Evolutionary conservation across 2,329 filamentous ascomycete species (phyloP), one percentile per base, ranked within the genome.

Genomic region (Apiospora aurea): DNA sequence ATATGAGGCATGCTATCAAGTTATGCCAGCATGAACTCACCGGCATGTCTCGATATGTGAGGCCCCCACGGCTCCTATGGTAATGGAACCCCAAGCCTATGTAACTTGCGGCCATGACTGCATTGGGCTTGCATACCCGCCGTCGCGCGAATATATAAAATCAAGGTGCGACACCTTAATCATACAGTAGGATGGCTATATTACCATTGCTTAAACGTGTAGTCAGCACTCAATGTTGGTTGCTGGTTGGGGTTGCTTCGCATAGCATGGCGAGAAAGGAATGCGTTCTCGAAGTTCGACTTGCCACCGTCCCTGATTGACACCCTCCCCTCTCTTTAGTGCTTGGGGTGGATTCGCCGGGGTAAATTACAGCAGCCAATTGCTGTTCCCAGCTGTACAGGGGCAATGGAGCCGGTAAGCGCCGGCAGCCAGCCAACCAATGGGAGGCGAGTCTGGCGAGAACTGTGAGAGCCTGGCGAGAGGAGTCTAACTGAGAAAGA

Each of bases 141-240:
- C 13, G 57, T 34, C 29, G 57, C 29, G 34, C 57, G 57, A 41
- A 64, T 38, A 64, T 34, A 41, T 38, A n/a, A 6, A 38, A 38
- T 64, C 18, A 41, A 64, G 34, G 34, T 34, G 34, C 18, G 34
- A 21, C 29, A 64, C 57, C 41, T 41, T 64, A 41, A 34, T 64
- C 8, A 8, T 41, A 29, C 38, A 41, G 34, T 41, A 41, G 57
- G 34, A n/a, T n/a, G 57, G 57, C 13, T 41, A 64, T 64, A 64
- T 41, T 64, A 64, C 57, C 57, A 64, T 64, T 64, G 34, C 10
- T 64, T 64, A 34, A n/a, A 21, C 21, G 57, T 64, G 34, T 64
- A n/a, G 57, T 64, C 34, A 64, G 57, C 57, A 64, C 57, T 64
- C 57, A 64, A 64, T 64, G 34, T 64, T 61, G 53, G 53, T 38